phyloP scores from a whole-genome alignment of 2,329 filamentous ascomycete genomes.

The Talaromyces sp. region DNA sequence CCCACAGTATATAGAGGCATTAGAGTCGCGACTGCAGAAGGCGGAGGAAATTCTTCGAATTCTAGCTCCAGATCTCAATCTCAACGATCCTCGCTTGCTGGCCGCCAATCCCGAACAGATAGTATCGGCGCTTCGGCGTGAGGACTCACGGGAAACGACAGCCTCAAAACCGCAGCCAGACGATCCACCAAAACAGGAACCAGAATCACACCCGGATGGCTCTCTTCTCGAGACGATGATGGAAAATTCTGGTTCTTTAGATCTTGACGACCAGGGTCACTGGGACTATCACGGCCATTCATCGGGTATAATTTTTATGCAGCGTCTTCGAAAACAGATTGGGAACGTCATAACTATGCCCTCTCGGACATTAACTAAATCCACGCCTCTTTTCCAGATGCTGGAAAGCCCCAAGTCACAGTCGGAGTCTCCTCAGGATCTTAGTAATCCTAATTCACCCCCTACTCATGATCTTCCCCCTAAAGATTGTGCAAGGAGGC shows the following conservation, averaged over 20 bases:
- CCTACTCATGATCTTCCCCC: conserved; percentile 65
- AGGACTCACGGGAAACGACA: conserved; percentile 18
- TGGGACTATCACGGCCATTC: conserved; percentile 96
- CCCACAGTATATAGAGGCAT: conserved; percentile 85
- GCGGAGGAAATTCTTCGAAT: conserved; percentile 74
- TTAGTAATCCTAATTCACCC: conserved; percentile 36
- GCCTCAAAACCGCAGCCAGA: conserved; percentile 17
- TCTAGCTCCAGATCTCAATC: conserved; percentile 75
- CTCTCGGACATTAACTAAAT: conserved; percentile 53
- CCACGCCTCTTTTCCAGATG: conserved; percentile 51
- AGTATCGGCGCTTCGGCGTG: conserved; percentile 43
- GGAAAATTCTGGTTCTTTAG: conserved; percentile 81
- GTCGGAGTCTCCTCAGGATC: conserved; percentile 59
- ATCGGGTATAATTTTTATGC: conserved; percentile 83
- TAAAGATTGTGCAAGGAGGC: conserved; percentile 50
- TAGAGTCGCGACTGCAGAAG: conserved; percentile 76
- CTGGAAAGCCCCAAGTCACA: conserved; percentile 66
- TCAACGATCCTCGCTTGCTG: conserved; percentile 80
- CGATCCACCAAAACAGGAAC: conserved; percentile 20
- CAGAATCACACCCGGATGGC: conserved; percentile 48
- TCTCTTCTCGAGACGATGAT: conserved; percentile 89
- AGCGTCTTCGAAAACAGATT: conserved; percentile 81
- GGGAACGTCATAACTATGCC: conserved; percentile 60
- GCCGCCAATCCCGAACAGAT: conserved; percentile 65
- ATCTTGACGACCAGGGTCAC: conserved; percentile 83